A percentile compares a stretch with the other conserved stretches of the same genome.
Evolutionary conservation across 176 grass and related monocot genomes (phyloP).

Genomic region (Oryza meridionalis): DNA sequence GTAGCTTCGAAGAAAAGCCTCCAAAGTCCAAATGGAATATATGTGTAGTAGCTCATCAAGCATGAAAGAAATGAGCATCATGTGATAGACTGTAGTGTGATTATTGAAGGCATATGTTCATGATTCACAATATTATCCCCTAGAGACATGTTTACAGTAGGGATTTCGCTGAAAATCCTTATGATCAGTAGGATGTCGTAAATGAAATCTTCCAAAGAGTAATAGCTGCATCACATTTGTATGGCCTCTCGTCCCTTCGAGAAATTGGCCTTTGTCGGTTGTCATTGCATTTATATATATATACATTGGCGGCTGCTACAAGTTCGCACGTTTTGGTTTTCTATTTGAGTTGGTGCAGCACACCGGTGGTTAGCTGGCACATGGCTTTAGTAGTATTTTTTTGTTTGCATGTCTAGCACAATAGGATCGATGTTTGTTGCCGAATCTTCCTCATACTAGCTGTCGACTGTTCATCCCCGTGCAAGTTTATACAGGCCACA

Average conservation of each 20-base stretch:
- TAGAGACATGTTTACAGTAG: no score
- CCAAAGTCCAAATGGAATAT: neutral
- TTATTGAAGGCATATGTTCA: neutral
- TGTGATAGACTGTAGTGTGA: neutral
- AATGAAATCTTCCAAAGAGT: no score
- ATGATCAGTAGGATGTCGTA: no score
- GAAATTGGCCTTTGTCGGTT: neutral
- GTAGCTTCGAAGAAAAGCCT: neutral
- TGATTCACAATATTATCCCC: neutral
- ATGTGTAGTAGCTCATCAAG: neutral
- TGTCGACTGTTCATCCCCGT: neutral
- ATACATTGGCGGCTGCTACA: constrained; percentile 7
- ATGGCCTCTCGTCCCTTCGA: neutral
- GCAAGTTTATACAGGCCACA: constrained; percentile 3
- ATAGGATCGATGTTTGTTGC: neutral
- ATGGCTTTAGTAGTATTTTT: constrained; percentile 23
- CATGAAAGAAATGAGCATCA: neutral
- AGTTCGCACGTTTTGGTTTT: constrained; percentile 46
- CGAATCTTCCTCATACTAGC: neutral
- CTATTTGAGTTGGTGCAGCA: constrained; percentile 29
- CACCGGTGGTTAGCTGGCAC: neutral
- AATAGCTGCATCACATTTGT: neutral
- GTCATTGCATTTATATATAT: neutral
- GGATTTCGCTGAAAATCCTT: no score
- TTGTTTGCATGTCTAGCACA: constrained; percentile 1